phyloP scores from a whole-genome alignment of 805 yeast species.

The Pichia sporocuriosa region DNA sequence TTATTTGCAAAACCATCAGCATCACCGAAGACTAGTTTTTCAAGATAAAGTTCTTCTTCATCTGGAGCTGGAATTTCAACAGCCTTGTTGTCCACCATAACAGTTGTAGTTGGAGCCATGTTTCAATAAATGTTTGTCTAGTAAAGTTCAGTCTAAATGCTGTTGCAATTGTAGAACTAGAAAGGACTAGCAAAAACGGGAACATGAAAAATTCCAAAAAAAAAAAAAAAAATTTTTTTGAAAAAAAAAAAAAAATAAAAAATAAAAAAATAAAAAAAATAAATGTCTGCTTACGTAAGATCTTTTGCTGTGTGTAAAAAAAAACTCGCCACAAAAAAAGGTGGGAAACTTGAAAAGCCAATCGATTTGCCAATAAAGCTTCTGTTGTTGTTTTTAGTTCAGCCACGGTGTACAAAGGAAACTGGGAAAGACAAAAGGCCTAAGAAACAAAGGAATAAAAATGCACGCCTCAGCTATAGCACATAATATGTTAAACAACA shows the following conservation, averaged over 20 bases:
- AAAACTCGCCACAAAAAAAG: too few relatives aligned
- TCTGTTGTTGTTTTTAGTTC: too few relatives aligned
- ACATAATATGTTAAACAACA: conserved; percentile 17
- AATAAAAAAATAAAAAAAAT: conserved; percentile 2
- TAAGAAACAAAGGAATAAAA: neutral
- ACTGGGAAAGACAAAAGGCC: neutral
- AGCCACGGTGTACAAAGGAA: too few relatives aligned
- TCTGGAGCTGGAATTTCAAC: conserved; percentile 60
- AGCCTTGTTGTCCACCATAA: conserved; percentile 9
- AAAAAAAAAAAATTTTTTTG: neutral
- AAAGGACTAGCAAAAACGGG: too few relatives aligned
- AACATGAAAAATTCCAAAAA: too few relatives aligned
- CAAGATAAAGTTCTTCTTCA: conserved; percentile 73
- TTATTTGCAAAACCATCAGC: conserved; percentile 62
- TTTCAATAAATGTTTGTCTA: conserved; percentile 13
- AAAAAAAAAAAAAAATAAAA: neutral
- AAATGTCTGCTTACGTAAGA: too few relatives aligned
- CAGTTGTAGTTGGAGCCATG: conserved; percentile 6
- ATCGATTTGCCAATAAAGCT: too few relatives aligned
- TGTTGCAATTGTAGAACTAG: too few relatives aligned
- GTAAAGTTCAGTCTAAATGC: too few relatives aligned
- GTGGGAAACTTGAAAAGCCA: too few relatives aligned
- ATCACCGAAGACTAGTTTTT: conserved; percentile 88
- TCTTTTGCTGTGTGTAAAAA: too few relatives aligned
- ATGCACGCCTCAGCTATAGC: conserved; percentile 7